Evolutionary conservation across 2,329 filamentous ascomycete genomes (phyloP).

Genomic region (Daldinia sp.): DNA sequence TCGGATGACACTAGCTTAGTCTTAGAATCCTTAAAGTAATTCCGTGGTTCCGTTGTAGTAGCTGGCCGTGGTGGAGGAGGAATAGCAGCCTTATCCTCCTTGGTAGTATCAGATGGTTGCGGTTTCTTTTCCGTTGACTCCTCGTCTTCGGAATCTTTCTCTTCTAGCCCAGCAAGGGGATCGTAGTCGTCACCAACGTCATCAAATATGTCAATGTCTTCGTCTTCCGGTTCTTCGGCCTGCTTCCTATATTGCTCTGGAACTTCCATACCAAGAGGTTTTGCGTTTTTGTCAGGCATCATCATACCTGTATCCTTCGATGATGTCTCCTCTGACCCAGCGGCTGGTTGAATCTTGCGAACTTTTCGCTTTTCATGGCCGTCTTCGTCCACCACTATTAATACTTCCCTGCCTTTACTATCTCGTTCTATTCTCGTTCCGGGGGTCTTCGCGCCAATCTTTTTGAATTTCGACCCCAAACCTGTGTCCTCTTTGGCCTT

Average conservation of each 20-base stretch:
- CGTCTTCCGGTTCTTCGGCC: slow-evolving; percentile 62
- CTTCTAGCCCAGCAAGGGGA: slow-evolving; percentile 70
- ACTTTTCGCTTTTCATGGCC: slow-evolving; percentile 75
- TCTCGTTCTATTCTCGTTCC: slow-evolving; percentile 72
- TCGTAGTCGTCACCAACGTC: slow-evolving; percentile 76
- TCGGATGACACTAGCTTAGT: slow-evolving; percentile 66
- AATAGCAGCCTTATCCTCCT: slow-evolving; percentile 54
- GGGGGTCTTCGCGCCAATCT: slow-evolving; percentile 68
- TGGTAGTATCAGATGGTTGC: slow-evolving; percentile 39
- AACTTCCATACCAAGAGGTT: slow-evolving; percentile 74
- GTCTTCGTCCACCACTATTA: slow-evolving; percentile 75
- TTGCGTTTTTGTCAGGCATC: slow-evolving; percentile 66
- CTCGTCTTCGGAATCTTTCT: slow-evolving; percentile 54
- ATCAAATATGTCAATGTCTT: slow-evolving; percentile 74
- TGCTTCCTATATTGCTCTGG: slow-evolving; percentile 69
- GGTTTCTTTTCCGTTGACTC: slow-evolving; percentile 42
- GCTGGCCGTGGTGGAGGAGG: slow-evolving; percentile 60
- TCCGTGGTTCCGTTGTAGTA: slow-evolving; percentile 57
- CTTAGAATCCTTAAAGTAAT: slow-evolving; percentile 73
- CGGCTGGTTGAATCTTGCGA: slow-evolving; percentile 62
- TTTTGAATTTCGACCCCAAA: slow-evolving; percentile 72
- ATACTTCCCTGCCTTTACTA: slow-evolving; percentile 70
- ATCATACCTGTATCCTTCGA: slow-evolving; percentile 58
- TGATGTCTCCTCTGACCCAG: slow-evolving; percentile 50
- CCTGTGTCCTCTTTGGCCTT: slow-evolving; percentile 65